Percentiles rank a stretch among this genome's conserved stretches.
Evolutionary conservation across 2,329 filamentous ascomycete species (phyloP).

Genomic region (Septoria petroselini): DNA sequence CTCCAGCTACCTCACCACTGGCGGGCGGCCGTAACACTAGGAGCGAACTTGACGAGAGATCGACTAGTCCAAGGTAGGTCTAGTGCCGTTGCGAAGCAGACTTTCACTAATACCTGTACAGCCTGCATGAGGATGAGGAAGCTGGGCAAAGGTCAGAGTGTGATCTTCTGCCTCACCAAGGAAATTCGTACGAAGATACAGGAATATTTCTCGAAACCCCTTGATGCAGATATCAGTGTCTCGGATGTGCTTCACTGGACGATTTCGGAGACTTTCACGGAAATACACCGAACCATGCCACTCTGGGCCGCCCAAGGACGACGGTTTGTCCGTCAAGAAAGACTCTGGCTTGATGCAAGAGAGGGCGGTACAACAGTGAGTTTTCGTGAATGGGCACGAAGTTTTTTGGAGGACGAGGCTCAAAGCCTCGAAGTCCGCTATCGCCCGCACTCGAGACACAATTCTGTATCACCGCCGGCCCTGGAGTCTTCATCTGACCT

Average conservation of each 20-base stretch:
- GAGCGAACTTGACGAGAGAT: slow-evolving; percentile 65
- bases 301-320: slow-evolving; percentile 62
- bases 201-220: slow-evolving; percentile 3
- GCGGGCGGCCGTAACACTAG: slow-evolving; percentile 65
- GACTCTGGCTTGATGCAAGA: too few species aligned
- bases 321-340: slow-evolving; percentile 42
- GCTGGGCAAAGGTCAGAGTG: slow-evolving; percentile 63
- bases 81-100: too few species aligned
- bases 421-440: slow-evolving; percentile 58
- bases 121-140: slow-evolving; percentile 71
- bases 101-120: too few species aligned
- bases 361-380: slow-evolving; percentile 46
- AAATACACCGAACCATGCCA: slow-evolving; percentile 51
- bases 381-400: not conserved
- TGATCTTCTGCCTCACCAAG: slow-evolving; percentile 58
- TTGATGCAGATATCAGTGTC: slow-evolving; percentile 44
- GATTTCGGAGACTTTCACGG: slow-evolving; percentile 56
- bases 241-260: slow-evolving; percentile 59
- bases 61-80: slow-evolving; percentile 64
- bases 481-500: not conserved
- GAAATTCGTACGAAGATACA: slow-evolving; percentile 59
- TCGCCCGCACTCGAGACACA: not conserved
- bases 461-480: too few species aligned
- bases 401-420: slow-evolving; percentile 65
- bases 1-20: slow-evolving; percentile 58